Percentiles rank a stretch among this genome's conserved stretches.
phyloP scores from a whole-genome alignment of 2,329 filamentous ascomycete species.

The Nemania sp. region DNA sequence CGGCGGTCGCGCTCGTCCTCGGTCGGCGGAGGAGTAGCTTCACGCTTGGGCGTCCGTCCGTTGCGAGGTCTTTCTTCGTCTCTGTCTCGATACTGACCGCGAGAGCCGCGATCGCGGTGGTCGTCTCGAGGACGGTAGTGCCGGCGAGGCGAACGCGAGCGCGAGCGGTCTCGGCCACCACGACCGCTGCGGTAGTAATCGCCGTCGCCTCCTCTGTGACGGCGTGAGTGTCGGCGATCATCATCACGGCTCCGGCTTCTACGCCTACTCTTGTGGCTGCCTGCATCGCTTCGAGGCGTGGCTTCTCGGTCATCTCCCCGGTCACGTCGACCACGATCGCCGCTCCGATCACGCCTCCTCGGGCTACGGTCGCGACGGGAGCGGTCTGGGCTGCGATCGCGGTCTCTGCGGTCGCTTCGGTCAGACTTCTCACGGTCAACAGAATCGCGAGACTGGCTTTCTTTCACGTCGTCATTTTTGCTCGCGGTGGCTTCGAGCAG shows the following conservation, averaged over 20 bases:
- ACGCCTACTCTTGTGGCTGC: slow-evolving; percentile 80
- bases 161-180: slow-evolving; percentile 63
- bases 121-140: slow-evolving; percentile 61
- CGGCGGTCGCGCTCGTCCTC: slow-evolving; percentile 96
- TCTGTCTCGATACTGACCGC: slow-evolving; percentile 57
- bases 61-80: slow-evolving; percentile 51
- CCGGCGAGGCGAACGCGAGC: slow-evolving; percentile 71
- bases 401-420: slow-evolving; percentile 52
- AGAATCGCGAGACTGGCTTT: slow-evolving; percentile 54
- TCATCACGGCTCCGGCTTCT: slow-evolving; percentile 78
- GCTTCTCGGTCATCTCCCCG: slow-evolving; percentile 62
- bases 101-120: slow-evolving; percentile 55
- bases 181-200: slow-evolving; percentile 70
- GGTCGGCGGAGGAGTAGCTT: slow-evolving; percentile 72
- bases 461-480: slow-evolving; percentile 54
- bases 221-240: slow-evolving; percentile 73
- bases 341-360: slow-evolving; percentile 51
- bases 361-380: slow-evolving; percentile 60
- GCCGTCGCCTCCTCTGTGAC: slow-evolving; percentile 67
- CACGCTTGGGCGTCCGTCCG: slow-evolving; percentile 45
- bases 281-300: slow-evolving; percentile 74
- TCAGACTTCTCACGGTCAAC: slow-evolving; percentile 61
- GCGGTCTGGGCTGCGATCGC: slow-evolving; percentile 53
- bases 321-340: slow-evolving; percentile 59
- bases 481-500: slow-evolving; percentile 84